Conservation (phyloP, 306 rosid genomes). For the Citrullus mucosospermus region DNA sequence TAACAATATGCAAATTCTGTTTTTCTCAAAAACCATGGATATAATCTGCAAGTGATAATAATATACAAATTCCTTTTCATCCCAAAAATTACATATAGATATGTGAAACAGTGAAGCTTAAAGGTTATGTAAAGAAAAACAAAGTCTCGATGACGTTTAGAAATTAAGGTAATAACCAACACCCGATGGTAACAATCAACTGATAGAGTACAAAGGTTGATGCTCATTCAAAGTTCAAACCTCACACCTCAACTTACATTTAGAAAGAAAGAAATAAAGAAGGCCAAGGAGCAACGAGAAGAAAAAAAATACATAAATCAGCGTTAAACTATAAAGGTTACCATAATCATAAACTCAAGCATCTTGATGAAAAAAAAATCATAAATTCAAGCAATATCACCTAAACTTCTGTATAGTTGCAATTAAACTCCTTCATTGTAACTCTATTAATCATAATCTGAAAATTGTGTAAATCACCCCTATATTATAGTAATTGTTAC, state of each 20-base stretch:
- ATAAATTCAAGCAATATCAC: not conserved
- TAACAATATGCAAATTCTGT: too few relatives aligned
- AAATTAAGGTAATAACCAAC: not conserved
- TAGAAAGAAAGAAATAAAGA: not conserved
- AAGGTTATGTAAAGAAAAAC: not conserved
- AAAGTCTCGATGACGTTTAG: not conserved
- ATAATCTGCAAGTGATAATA: not conserved
- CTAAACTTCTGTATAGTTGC: not conserved
- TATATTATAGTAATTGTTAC: too few relatives aligned
- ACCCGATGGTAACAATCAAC: not conserved
- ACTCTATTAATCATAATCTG: not conserved
- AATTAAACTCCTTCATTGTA: not conserved
- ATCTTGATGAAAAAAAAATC: not conserved
- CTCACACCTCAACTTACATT: not conserved
- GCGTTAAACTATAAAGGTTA: not conserved
- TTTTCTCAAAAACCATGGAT: not conserved
- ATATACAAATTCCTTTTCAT: not conserved
- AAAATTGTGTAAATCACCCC: not conserved
- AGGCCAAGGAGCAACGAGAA: not conserved
- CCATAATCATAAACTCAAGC: not conserved
- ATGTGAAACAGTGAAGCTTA: not conserved
- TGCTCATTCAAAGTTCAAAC: not conserved
- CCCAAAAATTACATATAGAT: not conserved
- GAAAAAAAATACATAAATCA: not conserved
- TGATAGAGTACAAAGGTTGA: not conserved